phyloP scores from a whole-genome alignment of 2,329 filamentous ascomycete species.

The Colletotrichum acutatum region DNA sequence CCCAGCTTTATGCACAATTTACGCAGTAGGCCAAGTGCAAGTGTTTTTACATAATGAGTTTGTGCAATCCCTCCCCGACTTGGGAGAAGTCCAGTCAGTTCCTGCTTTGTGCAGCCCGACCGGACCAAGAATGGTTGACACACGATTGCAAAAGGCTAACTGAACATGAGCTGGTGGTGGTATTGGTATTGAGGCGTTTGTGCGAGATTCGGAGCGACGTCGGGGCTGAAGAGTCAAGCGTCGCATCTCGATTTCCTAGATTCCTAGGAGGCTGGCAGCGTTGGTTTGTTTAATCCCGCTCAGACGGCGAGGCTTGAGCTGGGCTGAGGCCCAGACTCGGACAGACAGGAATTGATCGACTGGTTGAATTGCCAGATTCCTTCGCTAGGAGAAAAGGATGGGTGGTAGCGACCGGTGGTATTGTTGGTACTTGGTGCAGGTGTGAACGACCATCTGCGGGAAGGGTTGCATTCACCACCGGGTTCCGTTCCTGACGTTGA shows the following conservation, averaged over 20 bases:
- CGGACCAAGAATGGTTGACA: conserved; percentile 6
- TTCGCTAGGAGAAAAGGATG: background rate
- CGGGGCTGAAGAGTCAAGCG: conserved; percentile 22
- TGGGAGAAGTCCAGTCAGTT: background rate
- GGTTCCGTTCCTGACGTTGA: conserved; percentile 27
- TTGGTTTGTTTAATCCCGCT: background rate
- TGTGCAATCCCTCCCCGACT: conserved; percentile 1
- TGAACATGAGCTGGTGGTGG: background rate
- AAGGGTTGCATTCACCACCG: conserved; percentile 30
- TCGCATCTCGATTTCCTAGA: background rate
- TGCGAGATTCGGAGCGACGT: conserved; percentile 34
- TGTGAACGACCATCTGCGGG: conserved; percentile 27
- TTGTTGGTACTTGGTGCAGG: conserved; percentile 22
- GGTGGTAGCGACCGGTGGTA: background rate
- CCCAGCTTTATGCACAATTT: conserved; percentile 21
- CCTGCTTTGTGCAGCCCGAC: background rate
- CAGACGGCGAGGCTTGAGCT: conserved; percentile 20
- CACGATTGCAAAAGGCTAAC: conserved; percentile 27
- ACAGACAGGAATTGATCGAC: conserved; percentile 17
- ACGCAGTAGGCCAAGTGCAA: background rate
- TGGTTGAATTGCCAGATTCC: conserved; percentile 11
- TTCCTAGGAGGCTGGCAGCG: background rate
- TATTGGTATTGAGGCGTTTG: conserved; percentile 17
- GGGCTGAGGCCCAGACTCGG: background rate
- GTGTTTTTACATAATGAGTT: conserved; percentile 27